Conservation (phyloP, 768 basidiomycete genomes). For the Pulveroboletus sp. region DNA sequence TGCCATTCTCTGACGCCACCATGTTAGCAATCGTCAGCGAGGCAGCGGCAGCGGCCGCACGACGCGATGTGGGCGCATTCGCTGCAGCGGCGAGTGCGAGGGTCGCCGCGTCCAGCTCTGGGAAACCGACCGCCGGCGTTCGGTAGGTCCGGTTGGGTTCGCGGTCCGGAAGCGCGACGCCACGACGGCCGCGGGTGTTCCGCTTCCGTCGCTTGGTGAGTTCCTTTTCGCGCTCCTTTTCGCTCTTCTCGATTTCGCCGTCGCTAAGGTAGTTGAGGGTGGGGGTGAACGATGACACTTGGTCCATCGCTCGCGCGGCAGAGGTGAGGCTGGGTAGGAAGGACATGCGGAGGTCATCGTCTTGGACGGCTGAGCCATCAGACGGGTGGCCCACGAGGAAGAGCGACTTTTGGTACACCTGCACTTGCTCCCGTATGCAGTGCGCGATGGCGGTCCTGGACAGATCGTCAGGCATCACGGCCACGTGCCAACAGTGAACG, state of each 20-base stretch:
- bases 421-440: conserved; percentile 92
- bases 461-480: conserved; percentile 9
- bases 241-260: conserved; percentile 82
- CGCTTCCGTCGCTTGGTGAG: conserved; percentile 80
- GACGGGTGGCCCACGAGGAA: conserved; percentile 86
- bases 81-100: conserved; percentile 63
- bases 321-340: conserved; percentile 80
- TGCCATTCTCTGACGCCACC: conserved; percentile 89
- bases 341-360: conserved; percentile 87
- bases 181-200: conserved; percentile 75
- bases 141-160: conserved; percentile 90
- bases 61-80: conserved; percentile 63
- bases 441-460: conserved; percentile 92
- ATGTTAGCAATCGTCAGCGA: conserved; percentile 84
- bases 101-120: conserved; percentile 68
- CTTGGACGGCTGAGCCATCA: conserved; percentile 71
- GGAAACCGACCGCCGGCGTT: conserved; percentile 83
- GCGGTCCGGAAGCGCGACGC: conserved; percentile 84
- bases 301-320: conserved; percentile 69
- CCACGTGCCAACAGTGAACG: neutral
- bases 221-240: conserved; percentile 94
- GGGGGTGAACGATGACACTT: conserved; percentile 80
- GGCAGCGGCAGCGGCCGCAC: conserved; percentile 85
- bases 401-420: conserved; percentile 86
- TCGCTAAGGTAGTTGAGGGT: conserved; percentile 86